phyloP scores from a whole-genome alignment of 2,329 filamentous ascomycete genomes.

The Pseudogymnoascus sp. region DNA sequence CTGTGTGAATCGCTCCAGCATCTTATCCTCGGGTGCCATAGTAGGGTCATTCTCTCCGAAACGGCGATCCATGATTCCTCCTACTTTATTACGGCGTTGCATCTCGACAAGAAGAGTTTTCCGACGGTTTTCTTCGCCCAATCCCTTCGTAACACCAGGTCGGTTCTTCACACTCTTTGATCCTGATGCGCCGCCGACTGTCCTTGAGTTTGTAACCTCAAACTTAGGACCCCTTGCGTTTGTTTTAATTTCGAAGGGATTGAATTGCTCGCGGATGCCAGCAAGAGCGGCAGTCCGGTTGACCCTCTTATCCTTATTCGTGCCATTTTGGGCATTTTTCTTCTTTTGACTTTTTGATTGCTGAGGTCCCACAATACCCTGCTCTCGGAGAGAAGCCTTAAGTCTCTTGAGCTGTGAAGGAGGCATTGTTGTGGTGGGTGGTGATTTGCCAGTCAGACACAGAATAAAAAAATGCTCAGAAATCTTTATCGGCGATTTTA shows the following conservation, averaged over 20 bases:
- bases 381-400: conserved; percentile 80
- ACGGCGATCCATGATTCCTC: conserved; percentile 82
- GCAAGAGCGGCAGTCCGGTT: conserved; percentile 70
- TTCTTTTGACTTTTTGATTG: conserved; percentile 93
- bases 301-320: conserved; percentile 61
- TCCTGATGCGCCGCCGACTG: conserved; percentile 38
- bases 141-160: conserved; percentile 75
- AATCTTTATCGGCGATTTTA: conserved; percentile 11
- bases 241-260: conserved; percentile 91
- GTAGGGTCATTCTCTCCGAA: conserved; percentile 93
- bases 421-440: conserved; percentile 53
- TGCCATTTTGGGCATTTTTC: conserved; percentile 57
- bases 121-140: conserved; percentile 76
- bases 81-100: conserved; percentile 80
- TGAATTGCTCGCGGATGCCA: conserved; percentile 89
- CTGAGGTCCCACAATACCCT: conserved; percentile 82
- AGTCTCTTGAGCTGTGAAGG: conserved; percentile 94
- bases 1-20: conserved; percentile 79
- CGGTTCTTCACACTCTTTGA: conserved; percentile 57
- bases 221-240: conserved; percentile 73
- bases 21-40: conserved; percentile 88
- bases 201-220: conserved; percentile 63
- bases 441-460: conserved; percentile 7
- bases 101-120: conserved; percentile 84
- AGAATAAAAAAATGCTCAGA: conserved; percentile 19